Base-by-base conservation (phyloP, 2,329 filamentous ascomycete genomes). In the Fusarium cyanostomum region DNA sequence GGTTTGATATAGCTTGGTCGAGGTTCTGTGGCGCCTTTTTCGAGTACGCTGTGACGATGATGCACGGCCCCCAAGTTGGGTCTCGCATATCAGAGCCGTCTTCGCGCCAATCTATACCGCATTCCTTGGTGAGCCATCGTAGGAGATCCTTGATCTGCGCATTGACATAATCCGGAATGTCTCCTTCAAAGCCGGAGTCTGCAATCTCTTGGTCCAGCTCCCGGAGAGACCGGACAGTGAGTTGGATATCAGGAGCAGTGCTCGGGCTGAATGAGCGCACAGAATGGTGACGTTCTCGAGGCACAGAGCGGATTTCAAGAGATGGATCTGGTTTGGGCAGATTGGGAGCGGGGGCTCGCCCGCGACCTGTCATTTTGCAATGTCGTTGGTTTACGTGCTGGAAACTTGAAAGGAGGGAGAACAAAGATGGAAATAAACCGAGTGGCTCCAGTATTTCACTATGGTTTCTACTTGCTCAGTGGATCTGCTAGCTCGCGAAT, bases 21-120 rank as follows among this genome's bases (percentile, higher is more conserved):
- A 51, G 30, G 16, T 58, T 53, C 30, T 26, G 30, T 31, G 27
- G 37, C 4, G 54, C 58, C 13, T 49, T 45, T 8, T 53, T 33
- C 4, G 54, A 54, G 54, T 58, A 58, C 8, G 53, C 37, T n/a
- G 54, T 58, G 33, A 61, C 42, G 7, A 60, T 16, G 15, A 58
- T 35, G 27, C 18, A 28, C 43, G 38, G 44, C 5, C 58, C 58
- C 58, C 54, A 61, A 27, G 44, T 54, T n/a, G 44, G 58, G 18
- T 58, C 54, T 26, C n/a, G 42, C n/a, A 30, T 18, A n/a, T 12
- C 15, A 7, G 27, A 12, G 15, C 26, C 35, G 26, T 52, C 52
- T 31, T 52, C 41, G 8, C 26, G 33, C 41, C 21, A 56, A 35
- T 43, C 21, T 26, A 48, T n/a, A 7, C 51, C 10, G 26, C 16